Conservation (phyloP, 768 basidiomycete genomes). For the Boletus rubroflammeus region DNA sequence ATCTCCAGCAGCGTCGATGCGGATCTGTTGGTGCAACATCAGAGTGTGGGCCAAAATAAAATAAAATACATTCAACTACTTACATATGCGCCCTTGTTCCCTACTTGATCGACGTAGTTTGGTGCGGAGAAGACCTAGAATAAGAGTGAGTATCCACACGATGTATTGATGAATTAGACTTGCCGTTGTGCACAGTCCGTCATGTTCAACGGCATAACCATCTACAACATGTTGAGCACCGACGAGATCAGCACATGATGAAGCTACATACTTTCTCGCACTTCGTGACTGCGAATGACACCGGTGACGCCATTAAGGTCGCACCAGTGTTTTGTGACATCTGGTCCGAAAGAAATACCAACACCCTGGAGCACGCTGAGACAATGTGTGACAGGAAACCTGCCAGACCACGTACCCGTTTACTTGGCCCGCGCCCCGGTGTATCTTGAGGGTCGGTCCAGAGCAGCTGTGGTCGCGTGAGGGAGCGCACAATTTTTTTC, state of each 20-base stretch:
- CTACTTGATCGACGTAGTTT: constrained; percentile 89
- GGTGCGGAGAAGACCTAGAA: constrained; percentile 87
- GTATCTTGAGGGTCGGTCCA: constrained; percentile 95
- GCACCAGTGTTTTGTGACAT: constrained; percentile 90
- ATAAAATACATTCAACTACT: constrained; percentile 28
- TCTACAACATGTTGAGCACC: constrained; percentile 39
- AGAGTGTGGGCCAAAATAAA: constrained; percentile 1
- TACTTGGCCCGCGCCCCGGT: constrained; percentile 91
- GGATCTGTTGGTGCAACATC: constrained; percentile 48
- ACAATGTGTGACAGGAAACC: constrained; percentile 3
- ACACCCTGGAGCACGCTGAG: constrained; percentile 61
- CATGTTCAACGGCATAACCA: constrained; percentile 93
- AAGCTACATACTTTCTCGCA: constrained; percentile 68
- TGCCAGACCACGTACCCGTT: constrained; percentile 61
- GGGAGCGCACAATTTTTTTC: background rate
- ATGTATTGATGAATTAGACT: constrained; percentile 12
- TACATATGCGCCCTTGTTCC: constrained; percentile 91
- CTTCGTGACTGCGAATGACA: constrained; percentile 94
- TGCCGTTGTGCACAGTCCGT: constrained; percentile 91
- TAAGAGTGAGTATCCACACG: constrained; percentile 10
- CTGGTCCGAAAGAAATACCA: constrained; percentile 93
- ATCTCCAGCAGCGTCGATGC: constrained; percentile 74
- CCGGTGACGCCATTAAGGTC: constrained; percentile 81
- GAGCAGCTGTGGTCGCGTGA: constrained; percentile 52
- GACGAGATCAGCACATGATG: background rate